These are phyloP conservation scores for Colletotrichum chrysophilum DNA, from an alignment of 2,329 filamentous ascomycete genomes.

Conservation along the genomic window DNA sequence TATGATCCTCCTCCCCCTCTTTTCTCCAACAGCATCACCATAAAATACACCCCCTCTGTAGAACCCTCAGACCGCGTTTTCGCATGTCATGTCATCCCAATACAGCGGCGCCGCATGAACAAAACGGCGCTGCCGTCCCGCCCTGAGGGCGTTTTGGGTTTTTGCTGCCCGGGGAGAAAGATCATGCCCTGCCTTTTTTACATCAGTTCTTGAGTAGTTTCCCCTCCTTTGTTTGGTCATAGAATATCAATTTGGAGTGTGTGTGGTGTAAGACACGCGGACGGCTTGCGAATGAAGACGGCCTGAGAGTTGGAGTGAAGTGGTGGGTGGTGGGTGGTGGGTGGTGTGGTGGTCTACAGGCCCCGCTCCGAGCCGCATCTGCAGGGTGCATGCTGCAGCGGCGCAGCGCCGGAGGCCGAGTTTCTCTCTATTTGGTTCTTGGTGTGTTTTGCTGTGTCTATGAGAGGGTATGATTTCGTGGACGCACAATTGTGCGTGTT, in stretches of 20 bases:
- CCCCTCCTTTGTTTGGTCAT: no score
- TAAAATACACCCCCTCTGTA: not conserved
- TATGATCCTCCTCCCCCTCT: not conserved
- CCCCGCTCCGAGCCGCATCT: not conserved
- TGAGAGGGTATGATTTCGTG: not conserved
- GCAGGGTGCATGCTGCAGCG: not conserved
- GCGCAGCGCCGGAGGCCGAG: not conserved
- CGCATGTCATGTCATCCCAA: not conserved
- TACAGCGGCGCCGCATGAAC: not conserved
- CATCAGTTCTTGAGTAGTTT: no score
- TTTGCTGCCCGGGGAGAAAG: not conserved
- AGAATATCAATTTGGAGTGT: no score
- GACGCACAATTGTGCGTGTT: not conserved
- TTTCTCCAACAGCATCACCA: not conserved
- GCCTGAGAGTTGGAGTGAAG: not conserved
- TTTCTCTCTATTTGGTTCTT: fast-evolving
- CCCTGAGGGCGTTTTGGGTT: not conserved
- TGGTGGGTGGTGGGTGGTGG: not conserved
- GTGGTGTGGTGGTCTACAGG: not conserved
- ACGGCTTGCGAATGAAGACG: not conserved
- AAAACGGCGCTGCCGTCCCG: not conserved
- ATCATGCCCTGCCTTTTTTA: not conserved
- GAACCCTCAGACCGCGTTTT: not conserved
- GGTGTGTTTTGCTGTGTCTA: fast-evolving
- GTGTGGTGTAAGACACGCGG: not conserved